Conservation (phyloP, 108 stramenopile species). For the Conticribra weissflogii region DNA sequence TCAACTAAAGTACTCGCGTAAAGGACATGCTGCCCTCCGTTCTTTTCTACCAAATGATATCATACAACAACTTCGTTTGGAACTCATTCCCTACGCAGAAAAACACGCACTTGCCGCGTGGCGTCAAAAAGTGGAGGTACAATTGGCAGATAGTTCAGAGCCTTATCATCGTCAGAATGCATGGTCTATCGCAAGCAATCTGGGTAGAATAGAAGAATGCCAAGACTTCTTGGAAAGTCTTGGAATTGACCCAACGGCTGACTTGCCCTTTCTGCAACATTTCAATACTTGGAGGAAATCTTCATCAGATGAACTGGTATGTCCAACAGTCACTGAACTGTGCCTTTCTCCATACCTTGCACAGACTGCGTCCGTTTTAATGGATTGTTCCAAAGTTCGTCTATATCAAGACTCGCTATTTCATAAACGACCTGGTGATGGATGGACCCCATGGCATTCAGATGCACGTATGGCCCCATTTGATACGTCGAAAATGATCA, state of each 20-base stretch:
- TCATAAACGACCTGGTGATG: constrained; percentile 76
- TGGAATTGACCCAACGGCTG: constrained; percentile 42
- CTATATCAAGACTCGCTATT: constrained; percentile 89
- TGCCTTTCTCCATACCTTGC: constrained; percentile 48
- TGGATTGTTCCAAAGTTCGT: constrained; percentile 71
- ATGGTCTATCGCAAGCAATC: constrained; percentile 31
- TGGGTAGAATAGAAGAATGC: constrained; percentile 61
- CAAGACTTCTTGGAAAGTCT: constrained; percentile 48
- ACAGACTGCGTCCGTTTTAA: constrained; percentile 60
- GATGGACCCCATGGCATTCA: constrained; percentile 87
- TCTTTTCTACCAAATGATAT: constrained; percentile 50
- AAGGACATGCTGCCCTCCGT: constrained; percentile 81
- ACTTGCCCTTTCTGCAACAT: constrained; percentile 85
- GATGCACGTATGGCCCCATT: constrained; percentile 90
- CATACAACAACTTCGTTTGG: constrained; percentile 40
- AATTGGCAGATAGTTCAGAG: constrained; percentile 46
- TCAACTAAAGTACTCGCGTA: constrained; percentile 72
- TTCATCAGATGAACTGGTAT: not conserved
- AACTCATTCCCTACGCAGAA: constrained; percentile 47
- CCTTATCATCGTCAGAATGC: constrained; percentile 30
- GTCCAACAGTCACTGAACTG: constrained; percentile 52
- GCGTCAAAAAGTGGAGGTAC: constrained; percentile 86
- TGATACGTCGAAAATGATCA: constrained; percentile 83
- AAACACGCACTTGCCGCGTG: constrained; percentile 64
- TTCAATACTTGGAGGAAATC: constrained; percentile 78